Evolutionary conservation across 1,284 basidiomycete genomes (phyloP).

Genomic region (Stygiomarasmius scandens): DNA sequence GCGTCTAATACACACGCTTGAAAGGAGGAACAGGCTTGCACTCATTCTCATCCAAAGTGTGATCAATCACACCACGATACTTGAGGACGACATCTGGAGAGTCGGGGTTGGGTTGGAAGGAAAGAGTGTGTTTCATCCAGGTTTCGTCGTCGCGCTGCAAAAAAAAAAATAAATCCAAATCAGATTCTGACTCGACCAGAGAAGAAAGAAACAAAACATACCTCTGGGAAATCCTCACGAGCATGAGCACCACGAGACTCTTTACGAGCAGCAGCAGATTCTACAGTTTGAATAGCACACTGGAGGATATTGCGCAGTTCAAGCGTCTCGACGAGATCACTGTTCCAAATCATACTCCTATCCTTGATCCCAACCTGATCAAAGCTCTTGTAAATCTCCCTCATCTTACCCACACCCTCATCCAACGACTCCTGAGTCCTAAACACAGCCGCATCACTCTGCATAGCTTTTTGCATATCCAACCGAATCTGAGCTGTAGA

Average conservation of each 20-base stretch:
- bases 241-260: slow-evolving; percentile 98
- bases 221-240: slow-evolving; percentile 91
- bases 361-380: slow-evolving; percentile 95
- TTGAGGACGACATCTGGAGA: slow-evolving; percentile 86
- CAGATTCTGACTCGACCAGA: neutral
- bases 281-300: slow-evolving; percentile 95
- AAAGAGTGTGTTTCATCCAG: slow-evolving; percentile 96
- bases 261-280: slow-evolving; percentile 92
- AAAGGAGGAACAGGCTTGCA: slow-evolving; percentile 90
- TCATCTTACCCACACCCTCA: slow-evolving; percentile 89
- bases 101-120: slow-evolving; percentile 77
- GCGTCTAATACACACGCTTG: slow-evolving; percentile 78
- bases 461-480: slow-evolving; percentile 99
- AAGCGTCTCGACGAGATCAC: slow-evolving; percentile 94
- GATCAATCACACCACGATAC: slow-evolving; percentile 86
- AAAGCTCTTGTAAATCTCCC: slow-evolving; percentile 85
- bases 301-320: slow-evolving; percentile 97
- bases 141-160: slow-evolving; percentile 80
- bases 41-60: slow-evolving; percentile 93
- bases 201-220: slow-evolving; percentile 39
- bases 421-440: slow-evolving; percentile 91
- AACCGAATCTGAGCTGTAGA: slow-evolving; percentile 90
- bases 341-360: slow-evolving; percentile 99
- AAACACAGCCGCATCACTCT: slow-evolving; percentile 91
- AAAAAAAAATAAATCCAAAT: slow-evolving; percentile 10